These are phyloP conservation scores for Drechslera avenae DNA, from an alignment of 2,329 filamentous ascomycete genomes.

Conservation along the genomic window DNA sequence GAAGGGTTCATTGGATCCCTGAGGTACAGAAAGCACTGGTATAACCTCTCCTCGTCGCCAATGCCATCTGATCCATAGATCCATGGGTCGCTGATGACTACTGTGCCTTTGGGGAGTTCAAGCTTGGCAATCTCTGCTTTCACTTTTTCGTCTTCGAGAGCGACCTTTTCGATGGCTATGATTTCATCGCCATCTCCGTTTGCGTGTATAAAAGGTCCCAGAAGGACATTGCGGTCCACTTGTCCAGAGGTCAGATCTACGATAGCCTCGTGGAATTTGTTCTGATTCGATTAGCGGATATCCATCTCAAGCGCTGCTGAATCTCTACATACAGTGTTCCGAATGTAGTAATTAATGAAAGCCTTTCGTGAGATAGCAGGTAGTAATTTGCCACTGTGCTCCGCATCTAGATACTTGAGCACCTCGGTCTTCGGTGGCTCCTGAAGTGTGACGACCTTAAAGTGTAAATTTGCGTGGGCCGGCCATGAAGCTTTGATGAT, in stretches of 20 bases:
- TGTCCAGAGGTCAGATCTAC: conserved; percentile 58
- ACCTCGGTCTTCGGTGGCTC: conserved; percentile 66
- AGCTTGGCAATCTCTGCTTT: conserved; percentile 65
- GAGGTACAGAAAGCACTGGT: conserved; percentile 71
- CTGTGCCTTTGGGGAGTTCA: conserved; percentile 61
- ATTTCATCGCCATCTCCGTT: conserved; percentile 66
- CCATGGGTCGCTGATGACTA: conserved; percentile 68
- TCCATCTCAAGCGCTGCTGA: not conserved
- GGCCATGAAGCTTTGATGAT: conserved; percentile 63
- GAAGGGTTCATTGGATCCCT: conserved; percentile 64
- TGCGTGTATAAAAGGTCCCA: conserved; percentile 63
- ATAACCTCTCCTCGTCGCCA: conserved; percentile 56
- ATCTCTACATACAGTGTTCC: conserved; percentile 58
- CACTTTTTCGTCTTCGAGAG: conserved; percentile 61
- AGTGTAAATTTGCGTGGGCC: conserved; percentile 60
- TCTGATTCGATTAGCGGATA: conserved; percentile 46
- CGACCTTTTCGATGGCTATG: conserved; percentile 61
- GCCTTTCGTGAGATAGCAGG: conserved; percentile 61
- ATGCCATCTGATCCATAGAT: conserved; percentile 67
- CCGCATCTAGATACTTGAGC: conserved; percentile 67
- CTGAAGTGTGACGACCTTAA: conserved; percentile 70
- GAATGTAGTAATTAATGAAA: conserved; percentile 64
- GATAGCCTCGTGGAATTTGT: conserved; percentile 66
- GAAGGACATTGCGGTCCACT: conserved; percentile 63
- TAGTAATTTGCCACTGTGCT: conserved; percentile 58